Conservation (phyloP, 1,284 basidiomycete genomes). For the Austroboletus niveus region DNA sequence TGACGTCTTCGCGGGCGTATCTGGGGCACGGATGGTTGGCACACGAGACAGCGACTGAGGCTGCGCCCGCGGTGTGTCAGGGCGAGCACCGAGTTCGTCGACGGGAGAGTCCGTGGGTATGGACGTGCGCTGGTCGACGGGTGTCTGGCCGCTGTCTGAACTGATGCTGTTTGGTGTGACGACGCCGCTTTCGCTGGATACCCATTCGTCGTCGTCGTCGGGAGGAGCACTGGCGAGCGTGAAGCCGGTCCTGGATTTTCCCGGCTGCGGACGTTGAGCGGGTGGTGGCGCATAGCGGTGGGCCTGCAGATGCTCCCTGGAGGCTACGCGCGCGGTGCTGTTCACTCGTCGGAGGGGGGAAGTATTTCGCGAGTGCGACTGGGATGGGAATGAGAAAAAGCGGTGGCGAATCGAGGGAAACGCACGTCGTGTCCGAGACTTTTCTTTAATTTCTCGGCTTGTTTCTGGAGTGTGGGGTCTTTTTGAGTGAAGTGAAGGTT, state of each 20-base stretch:
- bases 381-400: conserved; percentile 2
- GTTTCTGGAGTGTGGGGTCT: conserved; percentile 43
- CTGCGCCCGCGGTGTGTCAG: conserved; percentile 30
- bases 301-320: conserved; percentile 46
- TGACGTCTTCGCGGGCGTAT: conserved; percentile 23
- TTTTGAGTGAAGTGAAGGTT: conserved; percentile 70
- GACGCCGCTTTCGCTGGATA: conserved; percentile 71
- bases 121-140: conserved; percentile 29
- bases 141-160: conserved; percentile 43
- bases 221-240: conserved; percentile 51
- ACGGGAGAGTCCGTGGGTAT: conserved; percentile 8
- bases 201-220: conserved; percentile 68
- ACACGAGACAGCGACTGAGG: conserved; percentile 35
- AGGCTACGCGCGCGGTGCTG: conserved; percentile 49
- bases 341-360: conserved; percentile 45
- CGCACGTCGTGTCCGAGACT: conserved; percentile 45
- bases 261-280: conserved; percentile 34
- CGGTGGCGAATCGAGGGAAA: conserved; percentile 14
- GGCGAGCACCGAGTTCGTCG: conserved; percentile 21
- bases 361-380: conserved; percentile 36
- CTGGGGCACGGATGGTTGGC: conserved; percentile 33
- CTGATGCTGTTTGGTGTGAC: conserved; percentile 56
- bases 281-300: conserved; percentile 35
- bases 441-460: conserved; percentile 52
- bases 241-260: conserved; percentile 54